Conservation (phyloP, 352 stramenopile genomes). For the Thalassiosira exigua region DNA sequence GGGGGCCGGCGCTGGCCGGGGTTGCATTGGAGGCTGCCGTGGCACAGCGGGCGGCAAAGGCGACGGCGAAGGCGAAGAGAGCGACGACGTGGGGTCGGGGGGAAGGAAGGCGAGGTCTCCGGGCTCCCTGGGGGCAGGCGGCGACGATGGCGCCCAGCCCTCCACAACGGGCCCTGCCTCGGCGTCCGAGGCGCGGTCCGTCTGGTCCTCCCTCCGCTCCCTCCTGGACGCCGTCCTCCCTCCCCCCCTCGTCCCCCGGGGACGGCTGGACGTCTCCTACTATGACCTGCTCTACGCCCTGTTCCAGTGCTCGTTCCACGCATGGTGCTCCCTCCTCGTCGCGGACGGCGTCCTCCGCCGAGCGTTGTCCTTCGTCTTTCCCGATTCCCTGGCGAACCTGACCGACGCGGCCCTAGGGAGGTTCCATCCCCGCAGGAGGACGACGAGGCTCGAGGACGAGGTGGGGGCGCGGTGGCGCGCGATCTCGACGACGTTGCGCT, state of each 20-base stretch:
- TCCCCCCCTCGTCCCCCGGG: conserved; percentile 64
- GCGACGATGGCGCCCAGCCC: no score
- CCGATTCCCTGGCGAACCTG: conserved; percentile 19
- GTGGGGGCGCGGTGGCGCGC: conserved; percentile 42
- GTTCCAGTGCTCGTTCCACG: conserved; percentile 44
- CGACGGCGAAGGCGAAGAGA: no score
- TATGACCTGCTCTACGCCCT: conserved; percentile 63
- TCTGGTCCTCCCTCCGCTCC: background rate
- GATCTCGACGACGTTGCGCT: background rate
- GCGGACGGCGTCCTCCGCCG: conserved; percentile 15
- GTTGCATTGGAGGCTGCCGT: background rate
- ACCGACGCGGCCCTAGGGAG: conserved; percentile 20
- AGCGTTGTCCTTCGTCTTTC: conserved; percentile 20
- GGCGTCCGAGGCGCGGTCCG: background rate
- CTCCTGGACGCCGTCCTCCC: background rate
- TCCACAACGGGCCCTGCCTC: background rate
- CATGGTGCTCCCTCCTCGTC: conserved; percentile 23
- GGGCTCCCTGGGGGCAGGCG: no score
- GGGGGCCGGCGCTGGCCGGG: conserved; percentile 8
- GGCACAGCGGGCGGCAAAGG: no score
- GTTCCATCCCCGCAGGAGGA: conserved; percentile 30
- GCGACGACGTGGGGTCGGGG: no score
- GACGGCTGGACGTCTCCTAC: conserved; percentile 72
- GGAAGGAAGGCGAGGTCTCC: no score
- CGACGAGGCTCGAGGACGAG: conserved; percentile 19